Conservation (phyloP, 805 yeast genomes). For the Yarrowia deformans region DNA sequence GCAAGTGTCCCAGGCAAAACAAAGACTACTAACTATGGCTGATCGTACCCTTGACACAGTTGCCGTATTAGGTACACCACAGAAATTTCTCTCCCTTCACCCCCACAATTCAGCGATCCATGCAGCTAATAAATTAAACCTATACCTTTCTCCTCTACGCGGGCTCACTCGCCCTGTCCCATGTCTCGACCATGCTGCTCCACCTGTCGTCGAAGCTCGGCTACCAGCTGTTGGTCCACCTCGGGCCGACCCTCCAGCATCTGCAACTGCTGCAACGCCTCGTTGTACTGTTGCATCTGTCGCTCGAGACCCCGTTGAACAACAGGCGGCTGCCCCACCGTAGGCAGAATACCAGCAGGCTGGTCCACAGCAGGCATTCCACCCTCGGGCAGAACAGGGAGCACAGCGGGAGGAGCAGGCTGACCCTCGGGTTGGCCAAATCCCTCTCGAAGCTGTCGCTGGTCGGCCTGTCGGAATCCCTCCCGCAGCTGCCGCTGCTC, state of each 20-base stretch:
- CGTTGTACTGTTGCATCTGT: constrained; percentile 20
- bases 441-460: constrained; percentile 13
- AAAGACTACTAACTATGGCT: too few relatives aligned
- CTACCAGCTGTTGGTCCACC: constrained; percentile 13
- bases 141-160: constrained; percentile 9
- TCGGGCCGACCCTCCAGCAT: constrained; percentile 27
- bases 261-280: constrained; percentile 27
- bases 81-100: too few relatives aligned
- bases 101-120: too few relatives aligned
- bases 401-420: not conserved
- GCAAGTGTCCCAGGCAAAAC: too few relatives aligned
- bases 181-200: constrained; percentile 24
- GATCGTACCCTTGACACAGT: too few relatives aligned
- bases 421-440: constrained; percentile 1
- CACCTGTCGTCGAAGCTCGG: constrained; percentile 27
- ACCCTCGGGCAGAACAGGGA: constrained; percentile 13
- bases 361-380: not conserved
- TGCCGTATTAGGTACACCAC: too few relatives aligned
- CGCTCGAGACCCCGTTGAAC: constrained; percentile 1
- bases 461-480: constrained; percentile 2
- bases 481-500: constrained; percentile 22
- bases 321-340: not conserved
- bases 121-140: constrained; percentile 38
- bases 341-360: not conserved
- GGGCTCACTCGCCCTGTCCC: not conserved